Evolutionary conservation across 2,329 filamentous ascomycete genomes (phyloP), one percentile per base, ranked within the genome.

Genomic region (Ustilaginoidea virens): DNA sequence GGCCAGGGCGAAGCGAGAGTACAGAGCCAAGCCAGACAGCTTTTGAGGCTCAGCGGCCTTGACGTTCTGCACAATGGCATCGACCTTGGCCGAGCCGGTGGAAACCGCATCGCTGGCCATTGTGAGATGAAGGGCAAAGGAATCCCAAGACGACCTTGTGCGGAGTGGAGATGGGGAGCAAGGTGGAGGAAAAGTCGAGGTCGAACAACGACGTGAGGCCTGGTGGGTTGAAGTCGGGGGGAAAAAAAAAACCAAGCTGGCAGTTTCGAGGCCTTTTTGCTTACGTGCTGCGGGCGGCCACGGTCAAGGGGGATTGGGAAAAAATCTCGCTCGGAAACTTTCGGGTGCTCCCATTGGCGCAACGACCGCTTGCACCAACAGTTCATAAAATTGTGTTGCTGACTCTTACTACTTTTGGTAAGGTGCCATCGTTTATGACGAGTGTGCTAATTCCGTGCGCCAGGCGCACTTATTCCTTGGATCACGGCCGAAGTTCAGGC

Each of bases 1-100:
- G 49, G 90, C 86, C 50, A 98, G 80, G 63, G 90, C 87, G 67
- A 94, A 94, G 62, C 83, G 75, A 49, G 82, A 81, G 77, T 96
- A 96, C 48, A 98, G 81, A 36, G 57, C 64, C 43, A 85, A 4
- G 42, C 62, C 63, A 39, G 51, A 52, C 37, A 58, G 55, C 54
- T 61, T 53, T 39, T 48, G 38, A 33, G 56, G 53, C 39, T 56
- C 51, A 35, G 45, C 45, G 41, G 51, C 51, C 43, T 53, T 53
- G 42, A 52, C 47, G 39, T 49, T 51, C 48, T 57, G 48, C 46
- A 58, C 50, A 43, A 56, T 47, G 44, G 55, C 53, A 33, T 60
- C 53, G 52, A 59, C 49, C 54, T 60, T 58, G 46, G 52, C 41
- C 46, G 53, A 56, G 47, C 46, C 49, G 40, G 53, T 55, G 34